These are phyloP conservation scores for Metarhizium guizhouense DNA, from an alignment of 2,329 filamentous ascomycete species.

Conservation along the genomic window DNA sequence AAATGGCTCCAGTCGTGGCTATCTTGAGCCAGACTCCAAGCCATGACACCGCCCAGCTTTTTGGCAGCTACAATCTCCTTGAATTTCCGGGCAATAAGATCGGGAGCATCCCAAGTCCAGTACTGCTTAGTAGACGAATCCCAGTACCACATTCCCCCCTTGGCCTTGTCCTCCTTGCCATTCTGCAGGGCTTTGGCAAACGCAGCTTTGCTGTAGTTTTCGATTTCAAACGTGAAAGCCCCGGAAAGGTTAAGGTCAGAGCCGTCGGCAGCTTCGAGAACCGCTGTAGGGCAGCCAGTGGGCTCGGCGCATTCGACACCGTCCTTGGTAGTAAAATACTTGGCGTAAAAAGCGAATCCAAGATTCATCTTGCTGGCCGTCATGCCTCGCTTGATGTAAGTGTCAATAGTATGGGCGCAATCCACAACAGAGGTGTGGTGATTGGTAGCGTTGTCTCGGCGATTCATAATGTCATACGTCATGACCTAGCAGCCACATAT, in stretches of 20 bases:
- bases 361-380: slow-evolving; percentile 49
- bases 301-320: slow-evolving; percentile 35
- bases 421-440: slow-evolving; percentile 54
- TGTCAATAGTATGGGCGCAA: slow-evolving; percentile 45
- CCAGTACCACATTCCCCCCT: slow-evolving; percentile 48
- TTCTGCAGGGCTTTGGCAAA: slow-evolving; percentile 33
- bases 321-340: slow-evolving; percentile 46
- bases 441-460: slow-evolving; percentile 54
- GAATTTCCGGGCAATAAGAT: slow-evolving; percentile 39
- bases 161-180: slow-evolving; percentile 33
- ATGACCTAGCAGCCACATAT: slow-evolving; percentile 38
- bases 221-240: slow-evolving; percentile 29
- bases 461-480: slow-evolving; percentile 67
- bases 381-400: slow-evolving; percentile 50
- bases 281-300: slow-evolving; percentile 49
- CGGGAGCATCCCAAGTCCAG: slow-evolving; percentile 47
- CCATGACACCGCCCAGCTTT: slow-evolving; percentile 40
- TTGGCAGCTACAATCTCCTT: slow-evolving; percentile 30
- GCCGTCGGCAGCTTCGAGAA: slow-evolving; percentile 52
- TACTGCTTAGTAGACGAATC: slow-evolving; percentile 35
- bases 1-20: slow-evolving; percentile 32
- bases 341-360: slow-evolving; percentile 61
- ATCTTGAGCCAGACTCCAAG: slow-evolving; percentile 45
- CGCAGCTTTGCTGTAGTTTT: slow-evolving; percentile 18
- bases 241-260: slow-evolving; percentile 44